Evolutionary conservation across 495 filamentous ascomycete species (phyloP).

Genomic region (Penicillium fimorum): DNA sequence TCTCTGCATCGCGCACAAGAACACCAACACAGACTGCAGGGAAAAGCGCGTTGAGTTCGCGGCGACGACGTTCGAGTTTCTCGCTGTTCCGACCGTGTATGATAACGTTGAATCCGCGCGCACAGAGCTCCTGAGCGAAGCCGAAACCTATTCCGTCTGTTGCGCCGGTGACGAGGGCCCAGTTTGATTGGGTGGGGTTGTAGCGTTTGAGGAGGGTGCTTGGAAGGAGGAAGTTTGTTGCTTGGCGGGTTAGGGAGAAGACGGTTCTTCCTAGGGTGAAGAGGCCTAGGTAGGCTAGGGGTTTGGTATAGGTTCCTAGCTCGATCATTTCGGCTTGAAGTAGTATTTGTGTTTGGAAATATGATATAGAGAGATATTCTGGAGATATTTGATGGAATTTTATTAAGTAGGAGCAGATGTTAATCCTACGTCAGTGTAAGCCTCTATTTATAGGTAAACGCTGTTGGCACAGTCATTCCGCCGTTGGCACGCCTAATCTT

Average conservation of each 20-base stretch:
- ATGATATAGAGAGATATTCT: no score
- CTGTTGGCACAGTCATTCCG: no score
- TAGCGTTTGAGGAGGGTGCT: constrained; percentile 14
- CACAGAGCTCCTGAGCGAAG: constrained; percentile 50
- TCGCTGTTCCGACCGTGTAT: constrained; percentile 52
- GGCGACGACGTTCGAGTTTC: constrained; percentile 41
- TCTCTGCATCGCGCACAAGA: constrained; percentile 36
- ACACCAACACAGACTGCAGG: constrained; percentile 28
- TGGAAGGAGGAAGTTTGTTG: constrained; percentile 23
- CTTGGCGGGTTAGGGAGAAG: constrained; percentile 20
- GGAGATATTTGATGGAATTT: no score
- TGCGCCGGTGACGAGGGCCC: constrained; percentile 61
- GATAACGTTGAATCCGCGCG: constrained; percentile 55
- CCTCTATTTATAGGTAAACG: no score
- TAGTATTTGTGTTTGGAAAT: no score
- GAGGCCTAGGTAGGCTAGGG: constrained; percentile 20
- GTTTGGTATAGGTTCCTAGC: constrained; percentile 3
- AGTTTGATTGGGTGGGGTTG: constrained; percentile 29
- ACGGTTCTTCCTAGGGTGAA: constrained; percentile 16
- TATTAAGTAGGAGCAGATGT: no score
- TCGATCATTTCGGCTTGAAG: neutral
- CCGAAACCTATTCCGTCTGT: constrained; percentile 59
- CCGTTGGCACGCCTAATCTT: no score
- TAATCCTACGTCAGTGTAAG: no score
- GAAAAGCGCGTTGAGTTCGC: constrained; percentile 28